Conservation (phyloP, 73 alveolate genomes). For the Paramecium caudatum region DNA sequence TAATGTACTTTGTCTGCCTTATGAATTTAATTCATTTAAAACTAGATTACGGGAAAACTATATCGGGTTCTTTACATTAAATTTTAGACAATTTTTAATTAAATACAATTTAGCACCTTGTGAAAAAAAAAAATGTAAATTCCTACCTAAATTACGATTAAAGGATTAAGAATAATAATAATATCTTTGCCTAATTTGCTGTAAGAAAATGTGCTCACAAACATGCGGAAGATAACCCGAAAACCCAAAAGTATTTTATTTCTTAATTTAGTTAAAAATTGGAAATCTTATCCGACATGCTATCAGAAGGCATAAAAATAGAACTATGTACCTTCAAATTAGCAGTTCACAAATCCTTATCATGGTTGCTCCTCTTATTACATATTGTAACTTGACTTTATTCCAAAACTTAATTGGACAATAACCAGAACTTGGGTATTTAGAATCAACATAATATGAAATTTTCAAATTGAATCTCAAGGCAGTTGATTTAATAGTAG, state of each 20-base stretch:
- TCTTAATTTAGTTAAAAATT: not conserved
- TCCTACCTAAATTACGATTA: not conserved
- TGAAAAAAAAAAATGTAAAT: not conserved
- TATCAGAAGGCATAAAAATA: not conserved
- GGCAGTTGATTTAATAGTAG: not conserved
- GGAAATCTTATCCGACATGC: slow-evolving; percentile 17
- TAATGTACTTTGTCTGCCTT: not conserved
- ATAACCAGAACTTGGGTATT: not conserved
- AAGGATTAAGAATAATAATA: not conserved
- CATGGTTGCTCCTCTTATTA: not conserved
- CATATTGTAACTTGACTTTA: not conserved
- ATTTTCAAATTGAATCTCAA: not conserved
- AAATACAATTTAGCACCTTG: not conserved
- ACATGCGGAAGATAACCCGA: not conserved
- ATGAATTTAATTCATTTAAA: not conserved
- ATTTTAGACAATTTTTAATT: not conserved
- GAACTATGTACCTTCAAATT: not conserved
- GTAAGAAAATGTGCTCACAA: slow-evolving; percentile 1
- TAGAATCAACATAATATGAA: not conserved
- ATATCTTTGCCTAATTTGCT: not conserved
- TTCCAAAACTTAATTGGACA: slow-evolving; percentile 1
- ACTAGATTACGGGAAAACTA: not conserved
- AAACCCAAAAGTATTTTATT: not conserved
- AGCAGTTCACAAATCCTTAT: not conserved
- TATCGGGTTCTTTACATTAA: not conserved